phyloP scores from a whole-genome alignment of 2,329 filamentous ascomycete species.

The Trichoderma koningiopsis region DNA sequence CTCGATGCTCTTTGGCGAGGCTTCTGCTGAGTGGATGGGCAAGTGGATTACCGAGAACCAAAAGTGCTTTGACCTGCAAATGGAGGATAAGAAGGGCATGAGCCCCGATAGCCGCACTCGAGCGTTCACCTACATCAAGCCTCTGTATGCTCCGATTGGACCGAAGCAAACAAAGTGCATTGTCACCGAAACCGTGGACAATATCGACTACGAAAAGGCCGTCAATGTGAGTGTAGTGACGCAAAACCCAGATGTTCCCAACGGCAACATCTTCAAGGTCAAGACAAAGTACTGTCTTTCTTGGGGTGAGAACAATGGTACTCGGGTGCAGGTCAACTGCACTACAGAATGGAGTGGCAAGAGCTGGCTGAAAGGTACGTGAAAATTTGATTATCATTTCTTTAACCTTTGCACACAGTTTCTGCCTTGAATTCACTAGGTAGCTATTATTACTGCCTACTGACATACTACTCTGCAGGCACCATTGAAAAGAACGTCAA shows the following conservation, averaged over 20 bases:
- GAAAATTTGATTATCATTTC: not conserved
- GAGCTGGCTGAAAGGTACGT: constrained; percentile 92
- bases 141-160: constrained; percentile 78
- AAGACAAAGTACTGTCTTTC: constrained; percentile 95
- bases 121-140: constrained; percentile 87
- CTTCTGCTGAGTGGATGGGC: constrained; percentile 77
- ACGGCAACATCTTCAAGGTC: constrained; percentile 84
- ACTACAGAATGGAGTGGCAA: constrained; percentile 96
- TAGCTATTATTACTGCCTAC: constrained; percentile 24
- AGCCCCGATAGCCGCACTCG: constrained; percentile 73
- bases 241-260: constrained; percentile 92
- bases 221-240: constrained; percentile 81
- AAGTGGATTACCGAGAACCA: constrained; percentile 86
- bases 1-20: constrained; percentile 80
- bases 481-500: constrained; percentile 95
- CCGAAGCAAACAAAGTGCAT: constrained; percentile 95
- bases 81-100: constrained; percentile 81
- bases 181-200: constrained; percentile 80
- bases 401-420: not conserved
- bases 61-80: constrained; percentile 83
- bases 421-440: not conserved
- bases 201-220: constrained; percentile 82
- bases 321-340: constrained; percentile 83
- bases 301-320: constrained; percentile 86
- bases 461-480: constrained; percentile 55